Percentiles rank a stretch among this genome's conserved stretches.
These are phyloP conservation scores for Xanthoconium separans DNA, from an alignment of 1,284 basidiomycete genomes.

Conservation along the genomic window DNA sequence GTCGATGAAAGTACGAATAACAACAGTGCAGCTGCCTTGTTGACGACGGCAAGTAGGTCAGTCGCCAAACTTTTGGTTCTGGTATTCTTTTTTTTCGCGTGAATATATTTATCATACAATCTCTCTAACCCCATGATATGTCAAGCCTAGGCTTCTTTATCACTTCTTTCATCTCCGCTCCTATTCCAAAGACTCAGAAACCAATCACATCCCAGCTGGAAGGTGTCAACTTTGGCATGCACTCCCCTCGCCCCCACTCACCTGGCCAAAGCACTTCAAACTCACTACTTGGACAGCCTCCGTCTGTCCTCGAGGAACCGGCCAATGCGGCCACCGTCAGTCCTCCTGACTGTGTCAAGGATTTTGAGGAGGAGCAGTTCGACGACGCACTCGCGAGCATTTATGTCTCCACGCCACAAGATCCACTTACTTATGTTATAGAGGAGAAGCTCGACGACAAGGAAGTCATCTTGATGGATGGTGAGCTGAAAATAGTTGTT, in stretches of 20 bases:
- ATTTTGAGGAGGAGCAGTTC: constrained; percentile 20
- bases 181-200: constrained; percentile 28
- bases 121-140: constrained; percentile 27
- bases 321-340: constrained; percentile 3
- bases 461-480: constrained; percentile 50
- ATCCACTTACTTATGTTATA: constrained; percentile 40
- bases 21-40: constrained; percentile 6
- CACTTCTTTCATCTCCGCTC: constrained; percentile 30
- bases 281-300: constrained; percentile 42
- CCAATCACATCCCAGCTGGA: constrained; percentile 18
- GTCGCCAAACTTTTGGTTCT: constrained; percentile 13
- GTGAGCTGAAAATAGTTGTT: constrained; percentile 33
- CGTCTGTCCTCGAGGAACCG: constrained; percentile 21
- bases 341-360: not conserved
- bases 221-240: constrained; percentile 15
- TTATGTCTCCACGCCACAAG: constrained; percentile 26
- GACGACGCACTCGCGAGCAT: constrained; percentile 26
- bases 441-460: constrained; percentile 55
- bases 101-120: constrained; percentile 18
- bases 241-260: constrained; percentile 31
- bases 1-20: constrained; percentile 2
- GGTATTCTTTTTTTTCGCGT: constrained; percentile 9
- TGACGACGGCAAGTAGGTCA: constrained; percentile 25
- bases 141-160: constrained; percentile 37
- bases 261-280: constrained; percentile 31